Percentiles rank a stretch among this genome's conserved stretches.
Evolutionary conservation across 2,329 filamentous ascomycete genomes (phyloP).

Genomic region (Talaromyces sp.): DNA sequence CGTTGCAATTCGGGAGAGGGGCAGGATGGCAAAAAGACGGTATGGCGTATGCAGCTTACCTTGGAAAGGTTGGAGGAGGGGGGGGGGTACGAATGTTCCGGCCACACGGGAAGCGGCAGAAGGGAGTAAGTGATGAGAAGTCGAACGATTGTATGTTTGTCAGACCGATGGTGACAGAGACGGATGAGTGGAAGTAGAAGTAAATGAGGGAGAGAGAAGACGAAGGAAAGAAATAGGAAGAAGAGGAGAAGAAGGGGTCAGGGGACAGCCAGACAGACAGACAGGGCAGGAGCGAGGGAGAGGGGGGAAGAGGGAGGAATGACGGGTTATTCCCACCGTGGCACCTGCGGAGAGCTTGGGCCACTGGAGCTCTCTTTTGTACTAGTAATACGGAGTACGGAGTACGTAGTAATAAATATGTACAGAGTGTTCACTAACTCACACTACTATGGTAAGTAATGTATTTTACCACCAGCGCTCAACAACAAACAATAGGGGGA

Average conservation of each 20-base stretch:
- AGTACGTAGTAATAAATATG: no score
- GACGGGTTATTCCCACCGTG: conserved; percentile 1
- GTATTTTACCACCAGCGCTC: no score
- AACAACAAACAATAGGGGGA: no score
- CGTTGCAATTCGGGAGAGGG: background rate
- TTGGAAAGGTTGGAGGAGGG: background rate
- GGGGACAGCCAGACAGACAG: background rate
- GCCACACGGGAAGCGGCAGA: background rate
- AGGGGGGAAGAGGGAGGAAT: conserved; percentile 14
- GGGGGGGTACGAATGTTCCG: background rate
- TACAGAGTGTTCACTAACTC: no score
- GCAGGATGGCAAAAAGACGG: conserved; percentile 4
- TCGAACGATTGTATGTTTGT: background rate
- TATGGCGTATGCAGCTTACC: background rate
- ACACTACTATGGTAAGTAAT: no score
- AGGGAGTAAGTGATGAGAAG: background rate
- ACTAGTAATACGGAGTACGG: no score
- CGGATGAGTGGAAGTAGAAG: background rate
- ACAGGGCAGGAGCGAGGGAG: background rate
- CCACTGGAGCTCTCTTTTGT: background rate
- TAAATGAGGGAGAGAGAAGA: conserved; percentile 7
- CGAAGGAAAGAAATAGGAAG: conserved; percentile 4
- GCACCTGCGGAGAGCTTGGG: conserved; percentile 8
- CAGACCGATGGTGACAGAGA: background rate
- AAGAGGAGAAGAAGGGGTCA: background rate